Base-by-base conservation (phyloP, 345 rosid genomes). In the Populus ilicifolia region DNA sequence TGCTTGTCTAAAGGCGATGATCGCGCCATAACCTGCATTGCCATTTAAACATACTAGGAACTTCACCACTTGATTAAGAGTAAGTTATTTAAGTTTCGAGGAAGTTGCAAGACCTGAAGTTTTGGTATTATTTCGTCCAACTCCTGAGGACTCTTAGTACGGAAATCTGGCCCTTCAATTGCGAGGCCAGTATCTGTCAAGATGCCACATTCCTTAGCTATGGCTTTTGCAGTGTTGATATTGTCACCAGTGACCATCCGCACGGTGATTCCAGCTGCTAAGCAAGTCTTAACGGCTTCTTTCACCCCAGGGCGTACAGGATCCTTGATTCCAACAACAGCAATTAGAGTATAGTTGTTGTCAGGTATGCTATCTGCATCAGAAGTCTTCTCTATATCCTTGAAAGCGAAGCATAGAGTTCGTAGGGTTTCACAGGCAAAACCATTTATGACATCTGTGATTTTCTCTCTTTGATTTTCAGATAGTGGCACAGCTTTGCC, bases 91-190 rank as follows among this genome's bases (percentile, higher is more conserved):
- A 46, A 8, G 38, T 7, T 35, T 25, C 59, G 25, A 77, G 67
- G 44, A 54, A 61, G 18, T 46, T 39, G 33, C 38, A 46, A 54
- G 25, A 67, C 78, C 84, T 90, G 93, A 59, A 90, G 88, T 72
- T 86, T 88, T 73, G 94, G 93, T 72, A 90, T 81, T 41, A 90
- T 70, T 76, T 85, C 87, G 70, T 82, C 79, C 92, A 90, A 80
- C 70, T 89, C 87, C 44, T 83, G 85, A 25, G 92, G 88, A 76
- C 87, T 80, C 82, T 83, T 90, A 21, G 75, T 78, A 10, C 96
- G 87, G 80, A 91, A 91, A 33, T 88, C 79, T 14, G 89, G 86
- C 30, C 97, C 97, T 82, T 93, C 96, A 61, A 93, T 89, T 48
- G 94, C 96, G 78, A 91, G 74, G 33, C 96, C 97, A 79, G 66